Evolutionary conservation across 2,329 filamentous ascomycete genomes (phyloP).

Genomic region (Pseudogymnoascus sp.): DNA sequence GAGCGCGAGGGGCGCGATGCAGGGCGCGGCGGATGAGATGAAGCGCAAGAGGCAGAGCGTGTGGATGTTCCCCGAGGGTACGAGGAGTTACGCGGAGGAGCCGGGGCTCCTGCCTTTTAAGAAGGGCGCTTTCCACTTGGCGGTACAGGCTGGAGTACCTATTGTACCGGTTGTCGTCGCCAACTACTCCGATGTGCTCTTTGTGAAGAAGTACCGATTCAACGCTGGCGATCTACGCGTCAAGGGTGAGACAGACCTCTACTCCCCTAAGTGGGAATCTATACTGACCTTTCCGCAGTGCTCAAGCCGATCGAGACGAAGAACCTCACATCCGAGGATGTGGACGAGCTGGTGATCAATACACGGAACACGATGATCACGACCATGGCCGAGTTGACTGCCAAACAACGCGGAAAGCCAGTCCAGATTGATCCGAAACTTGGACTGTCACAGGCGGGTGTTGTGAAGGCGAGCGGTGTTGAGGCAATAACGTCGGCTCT

Average conservation of each 20-base stretch:
- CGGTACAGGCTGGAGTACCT: slow-evolving; percentile 85
- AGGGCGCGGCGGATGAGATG: slow-evolving; percentile 75
- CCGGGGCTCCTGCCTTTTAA: slow-evolving; percentile 90
- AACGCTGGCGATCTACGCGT: slow-evolving; percentile 62
- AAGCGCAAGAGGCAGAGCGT: slow-evolving; percentile 62
- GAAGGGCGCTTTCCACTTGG: slow-evolving; percentile 95
- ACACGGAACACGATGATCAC: slow-evolving; percentile 70
- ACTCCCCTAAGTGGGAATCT: neutral
- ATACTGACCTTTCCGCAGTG: slow-evolving; percentile 40
- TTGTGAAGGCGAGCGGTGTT: slow-evolving; percentile 23
- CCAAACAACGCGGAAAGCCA: slow-evolving; percentile 38
- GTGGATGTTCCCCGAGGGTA: slow-evolving; percentile 88
- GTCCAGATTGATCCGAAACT: slow-evolving; percentile 16
- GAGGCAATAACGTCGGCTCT: slow-evolving; percentile 16
- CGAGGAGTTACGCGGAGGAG: slow-evolving; percentile 76
- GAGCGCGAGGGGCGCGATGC: slow-evolving; percentile 78
- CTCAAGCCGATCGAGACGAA: slow-evolving; percentile 72
- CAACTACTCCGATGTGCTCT: slow-evolving; percentile 69
- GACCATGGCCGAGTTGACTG: slow-evolving; percentile 48
- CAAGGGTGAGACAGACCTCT: slow-evolving; percentile 47
- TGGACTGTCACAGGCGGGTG: slow-evolving; percentile 14
- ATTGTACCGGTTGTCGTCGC: slow-evolving; percentile 79
- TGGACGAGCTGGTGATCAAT: slow-evolving; percentile 60
- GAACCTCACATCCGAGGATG: slow-evolving; percentile 64
- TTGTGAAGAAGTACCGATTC: slow-evolving; percentile 56